Evolutionary conservation across 2,329 filamentous ascomycete species (phyloP).

Genomic region (Chaetomium sp.): DNA sequence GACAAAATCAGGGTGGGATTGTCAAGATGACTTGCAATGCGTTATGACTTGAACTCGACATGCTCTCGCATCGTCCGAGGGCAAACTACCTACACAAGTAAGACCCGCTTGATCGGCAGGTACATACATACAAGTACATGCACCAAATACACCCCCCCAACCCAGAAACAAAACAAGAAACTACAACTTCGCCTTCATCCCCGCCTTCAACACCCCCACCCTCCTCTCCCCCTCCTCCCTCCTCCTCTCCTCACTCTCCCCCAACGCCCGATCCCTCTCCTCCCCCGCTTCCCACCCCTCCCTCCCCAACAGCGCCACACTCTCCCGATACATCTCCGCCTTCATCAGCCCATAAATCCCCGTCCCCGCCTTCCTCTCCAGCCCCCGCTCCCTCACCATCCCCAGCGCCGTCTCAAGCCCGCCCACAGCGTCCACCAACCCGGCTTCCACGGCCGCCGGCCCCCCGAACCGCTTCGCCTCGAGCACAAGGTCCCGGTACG

Average conservation of each 20-base stretch:
- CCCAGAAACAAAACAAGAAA: background rate
- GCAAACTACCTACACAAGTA: no score
- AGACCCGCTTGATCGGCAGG: background rate
- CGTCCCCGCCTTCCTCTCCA: slow-evolving; percentile 63
- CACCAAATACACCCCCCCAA: background rate
- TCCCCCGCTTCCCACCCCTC: slow-evolving; percentile 54
- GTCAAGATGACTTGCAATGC: no score
- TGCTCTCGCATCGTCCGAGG: background rate
- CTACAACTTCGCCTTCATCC: slow-evolving; percentile 44
- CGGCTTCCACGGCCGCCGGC: slow-evolving; percentile 62
- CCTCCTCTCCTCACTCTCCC: slow-evolving; percentile 46
- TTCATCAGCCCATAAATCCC: slow-evolving; percentile 73
- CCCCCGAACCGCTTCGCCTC: slow-evolving; percentile 71
- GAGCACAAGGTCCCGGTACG: slow-evolving; percentile 68
- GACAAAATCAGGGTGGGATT: slow-evolving; percentile 10
- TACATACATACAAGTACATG: background rate
- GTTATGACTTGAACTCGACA: no score
- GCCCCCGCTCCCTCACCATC: slow-evolving; percentile 60
- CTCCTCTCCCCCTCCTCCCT: slow-evolving; percentile 48
- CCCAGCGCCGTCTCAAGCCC: slow-evolving; percentile 63
- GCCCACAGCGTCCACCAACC: slow-evolving; percentile 69
- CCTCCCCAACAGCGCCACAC: slow-evolving; percentile 59
- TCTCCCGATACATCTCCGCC: slow-evolving; percentile 73
- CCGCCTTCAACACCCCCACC: slow-evolving; percentile 53
- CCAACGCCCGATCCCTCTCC: slow-evolving; percentile 48